Conservation (phyloP, 2,329 filamentous ascomycete species). For the Cytospora paraplurivora region DNA sequence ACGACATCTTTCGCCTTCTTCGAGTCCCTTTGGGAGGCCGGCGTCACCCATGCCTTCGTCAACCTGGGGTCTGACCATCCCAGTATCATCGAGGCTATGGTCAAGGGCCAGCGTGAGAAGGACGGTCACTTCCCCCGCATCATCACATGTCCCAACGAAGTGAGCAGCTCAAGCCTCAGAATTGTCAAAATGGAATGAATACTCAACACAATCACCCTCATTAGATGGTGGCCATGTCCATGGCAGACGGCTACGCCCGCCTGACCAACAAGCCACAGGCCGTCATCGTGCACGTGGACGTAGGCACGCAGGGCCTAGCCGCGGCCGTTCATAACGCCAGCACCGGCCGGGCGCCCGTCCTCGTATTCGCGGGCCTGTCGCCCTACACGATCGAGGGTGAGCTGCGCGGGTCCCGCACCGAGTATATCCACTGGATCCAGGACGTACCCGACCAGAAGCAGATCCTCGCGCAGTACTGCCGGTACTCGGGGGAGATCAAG, state of each 20-base stretch:
- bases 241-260: constrained; percentile 73
- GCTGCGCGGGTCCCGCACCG: constrained; percentile 43
- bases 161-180: constrained; percentile 35
- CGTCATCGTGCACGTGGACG: constrained; percentile 73
- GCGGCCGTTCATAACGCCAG: constrained; percentile 73
- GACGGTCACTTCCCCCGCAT: constrained; percentile 64
- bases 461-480: constrained; percentile 79
- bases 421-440: constrained; percentile 49
- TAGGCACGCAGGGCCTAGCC: constrained; percentile 72
- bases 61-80: constrained; percentile 67
- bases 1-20: constrained; percentile 83
- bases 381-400: constrained; percentile 48
- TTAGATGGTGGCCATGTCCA: constrained; percentile 74
- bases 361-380: constrained; percentile 47
- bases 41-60: constrained; percentile 60
- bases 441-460: constrained; percentile 46
- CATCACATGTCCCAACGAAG: constrained; percentile 74
- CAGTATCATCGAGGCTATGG: constrained; percentile 74
- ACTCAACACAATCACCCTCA: background rate
- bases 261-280: constrained; percentile 67
- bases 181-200: background rate
- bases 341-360: constrained; percentile 66
- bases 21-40: constrained; percentile 74
- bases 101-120: constrained; percentile 68
- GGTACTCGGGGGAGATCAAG: constrained; percentile 81